Conservation (phyloP, 441 rosid species). For the Corymbia citriodora region DNA sequence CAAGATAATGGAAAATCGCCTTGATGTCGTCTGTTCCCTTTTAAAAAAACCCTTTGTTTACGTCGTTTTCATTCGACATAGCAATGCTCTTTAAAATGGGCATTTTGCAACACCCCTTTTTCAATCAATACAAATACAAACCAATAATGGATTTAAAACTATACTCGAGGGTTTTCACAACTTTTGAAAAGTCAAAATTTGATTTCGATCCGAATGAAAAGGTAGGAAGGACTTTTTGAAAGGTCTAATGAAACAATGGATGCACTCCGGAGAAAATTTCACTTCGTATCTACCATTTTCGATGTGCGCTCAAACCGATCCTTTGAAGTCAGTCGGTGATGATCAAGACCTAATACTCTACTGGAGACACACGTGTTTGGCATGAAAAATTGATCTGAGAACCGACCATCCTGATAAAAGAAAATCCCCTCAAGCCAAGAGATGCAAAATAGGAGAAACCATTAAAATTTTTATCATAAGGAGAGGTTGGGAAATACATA, state of each 20-base stretch:
- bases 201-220: neutral
- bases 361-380: neutral
- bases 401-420: neutral
- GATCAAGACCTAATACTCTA: neutral
- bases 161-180: neutral
- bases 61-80: neutral
- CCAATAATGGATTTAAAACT: neutral
- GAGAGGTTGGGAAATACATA: neutral
- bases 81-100: neutral
- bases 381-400: neutral
- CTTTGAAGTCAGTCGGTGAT: neutral
- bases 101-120: neutral
- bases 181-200: neutral
- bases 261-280: neutral
- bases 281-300: neutral
- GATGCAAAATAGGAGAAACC: neutral
- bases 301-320: neutral
- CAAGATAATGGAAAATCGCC: neutral
- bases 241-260: too few species aligned
- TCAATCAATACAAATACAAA: neutral
- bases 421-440: neutral
- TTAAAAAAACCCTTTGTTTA: neutral
- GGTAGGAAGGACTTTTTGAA: neutral
- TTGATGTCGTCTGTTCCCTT: neutral
- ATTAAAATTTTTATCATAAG: neutral